Conservation (phyloP, 805 yeast genomes). For the Candida pseudoglaebosa region DNA sequence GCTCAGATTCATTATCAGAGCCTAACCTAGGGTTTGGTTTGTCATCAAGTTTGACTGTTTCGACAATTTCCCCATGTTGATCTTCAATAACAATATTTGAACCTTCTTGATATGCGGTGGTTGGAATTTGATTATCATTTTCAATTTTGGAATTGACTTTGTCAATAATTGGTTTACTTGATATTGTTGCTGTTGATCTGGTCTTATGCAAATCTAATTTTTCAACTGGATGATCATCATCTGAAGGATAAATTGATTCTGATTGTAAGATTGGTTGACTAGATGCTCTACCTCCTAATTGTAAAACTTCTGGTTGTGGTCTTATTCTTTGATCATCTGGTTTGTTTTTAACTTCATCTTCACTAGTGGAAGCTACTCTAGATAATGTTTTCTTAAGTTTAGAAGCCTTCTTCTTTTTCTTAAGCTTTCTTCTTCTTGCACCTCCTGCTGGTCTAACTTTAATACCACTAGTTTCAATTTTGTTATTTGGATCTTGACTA, state of each 20-base stretch:
- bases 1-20: conserved; percentile 27
- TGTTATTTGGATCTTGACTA: conserved; percentile 23
- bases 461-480: conserved; percentile 60
- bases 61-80: conserved; percentile 75
- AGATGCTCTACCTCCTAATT: conserved; percentile 31
- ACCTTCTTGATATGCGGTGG: conserved; percentile 60
- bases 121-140: conserved; percentile 19
- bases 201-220: conserved; percentile 3
- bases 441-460: conserved; percentile 75
- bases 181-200: conserved; percentile 4
- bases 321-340: conserved; percentile 23
- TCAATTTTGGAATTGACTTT: conserved; percentile 7
- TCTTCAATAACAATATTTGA: conserved; percentile 71
- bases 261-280: neutral
- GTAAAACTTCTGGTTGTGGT: conserved; percentile 38
- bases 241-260: neutral
- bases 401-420: conserved; percentile 29
- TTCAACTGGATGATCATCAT: conserved; percentile 1
- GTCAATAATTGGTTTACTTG: conserved; percentile 7
- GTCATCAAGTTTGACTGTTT: conserved; percentile 39
- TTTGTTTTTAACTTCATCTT: conserved; percentile 10
- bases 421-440: conserved; percentile 49
- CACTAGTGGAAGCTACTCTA: conserved; percentile 15
- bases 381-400: conserved; percentile 32
- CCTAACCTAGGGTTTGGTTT: neutral